Evolutionary conservation across 2,329 filamentous ascomycete genomes (phyloP).

Genomic region (Pseudogymnoascus sp.): DNA sequence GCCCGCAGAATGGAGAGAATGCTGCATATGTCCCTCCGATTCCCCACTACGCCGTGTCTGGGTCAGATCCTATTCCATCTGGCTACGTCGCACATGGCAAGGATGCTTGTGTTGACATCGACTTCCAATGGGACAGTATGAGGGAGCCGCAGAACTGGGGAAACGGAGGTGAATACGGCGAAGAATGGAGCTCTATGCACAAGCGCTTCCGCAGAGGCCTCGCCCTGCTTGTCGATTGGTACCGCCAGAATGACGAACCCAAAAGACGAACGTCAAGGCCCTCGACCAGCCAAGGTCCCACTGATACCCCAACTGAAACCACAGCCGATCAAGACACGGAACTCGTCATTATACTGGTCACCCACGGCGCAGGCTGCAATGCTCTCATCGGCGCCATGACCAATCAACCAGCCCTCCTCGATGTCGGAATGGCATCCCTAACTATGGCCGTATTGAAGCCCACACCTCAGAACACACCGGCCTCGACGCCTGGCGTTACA

Average conservation of each 20-base stretch:
- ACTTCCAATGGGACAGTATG: constrained; percentile 96
- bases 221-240: constrained; percentile 77
- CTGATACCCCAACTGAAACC: constrained; percentile 35
- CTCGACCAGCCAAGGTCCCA: constrained; percentile 32
- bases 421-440: constrained; percentile 83
- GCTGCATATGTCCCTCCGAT: constrained; percentile 65
- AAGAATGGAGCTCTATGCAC: constrained; percentile 97
- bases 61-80: constrained; percentile 72
- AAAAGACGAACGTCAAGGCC: constrained; percentile 47
- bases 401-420: constrained; percentile 82
- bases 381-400: constrained; percentile 88
- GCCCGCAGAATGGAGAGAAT: constrained; percentile 21
- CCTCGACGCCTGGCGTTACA: constrained; percentile 20
- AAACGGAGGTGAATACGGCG: constrained; percentile 77
- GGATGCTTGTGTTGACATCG: constrained; percentile 78
- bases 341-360: constrained; percentile 78
- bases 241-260: constrained; percentile 51
- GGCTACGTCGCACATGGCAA: constrained; percentile 88
- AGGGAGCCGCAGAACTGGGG: constrained; percentile 73
- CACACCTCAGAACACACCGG: constrained; percentile 20
- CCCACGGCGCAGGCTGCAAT: constrained; percentile 94
- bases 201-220: constrained; percentile 76
- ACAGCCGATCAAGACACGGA: constrained; percentile 61
- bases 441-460: constrained; percentile 72
- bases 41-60: constrained; percentile 77